phyloP scores from a whole-genome alignment of 768 basidiomycete species.

The Dacryopinax primogenitus region DNA sequence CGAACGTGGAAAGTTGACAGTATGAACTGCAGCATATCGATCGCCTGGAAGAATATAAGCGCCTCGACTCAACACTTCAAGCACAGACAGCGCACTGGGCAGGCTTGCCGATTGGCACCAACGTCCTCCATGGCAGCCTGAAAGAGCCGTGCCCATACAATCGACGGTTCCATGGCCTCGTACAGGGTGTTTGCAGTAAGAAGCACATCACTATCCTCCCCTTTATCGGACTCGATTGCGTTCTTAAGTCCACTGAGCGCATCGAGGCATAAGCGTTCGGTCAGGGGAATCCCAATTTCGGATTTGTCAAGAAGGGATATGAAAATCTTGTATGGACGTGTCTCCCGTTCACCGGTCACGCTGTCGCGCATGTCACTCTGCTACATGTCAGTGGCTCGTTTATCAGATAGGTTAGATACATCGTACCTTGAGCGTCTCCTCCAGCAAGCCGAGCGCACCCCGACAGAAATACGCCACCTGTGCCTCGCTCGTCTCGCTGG shows the following conservation, averaged over 20 bases:
- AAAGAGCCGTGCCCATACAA: slow-evolving; percentile 73
- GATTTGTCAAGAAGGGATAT: slow-evolving; percentile 91
- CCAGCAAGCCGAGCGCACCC: slow-evolving; percentile 60
- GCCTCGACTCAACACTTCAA: not conserved
- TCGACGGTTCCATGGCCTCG: slow-evolving; percentile 80
- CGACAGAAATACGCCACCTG: slow-evolving; percentile 59
- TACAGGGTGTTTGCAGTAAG: slow-evolving; percentile 82
- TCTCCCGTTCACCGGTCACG: slow-evolving; percentile 58
- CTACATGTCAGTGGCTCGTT: not conserved
- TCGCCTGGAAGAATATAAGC: slow-evolving; percentile 34
- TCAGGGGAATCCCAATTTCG: slow-evolving; percentile 79
- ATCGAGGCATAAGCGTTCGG: slow-evolving; percentile 66
- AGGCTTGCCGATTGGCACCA: not conserved
- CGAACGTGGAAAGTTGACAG: slow-evolving; percentile 58
- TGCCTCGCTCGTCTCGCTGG: slow-evolving; percentile 60
- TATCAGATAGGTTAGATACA: not conserved
- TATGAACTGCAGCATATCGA: slow-evolving; percentile 58
- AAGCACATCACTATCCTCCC: slow-evolving; percentile 37
- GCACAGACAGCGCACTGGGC: not conserved
- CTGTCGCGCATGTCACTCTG: slow-evolving; percentile 68
- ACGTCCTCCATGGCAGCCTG: slow-evolving; percentile 20
- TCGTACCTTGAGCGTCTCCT: slow-evolving; percentile 51
- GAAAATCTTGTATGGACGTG: slow-evolving; percentile 89
- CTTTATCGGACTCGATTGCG: slow-evolving; percentile 30
- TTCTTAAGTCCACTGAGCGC: slow-evolving; percentile 59